A percentile compares a stretch with the other conserved stretches of the same genome.
Evolutionary conservation across 805 yeast genomes (phyloP).

Genomic region (Torulaspora indica): DNA sequence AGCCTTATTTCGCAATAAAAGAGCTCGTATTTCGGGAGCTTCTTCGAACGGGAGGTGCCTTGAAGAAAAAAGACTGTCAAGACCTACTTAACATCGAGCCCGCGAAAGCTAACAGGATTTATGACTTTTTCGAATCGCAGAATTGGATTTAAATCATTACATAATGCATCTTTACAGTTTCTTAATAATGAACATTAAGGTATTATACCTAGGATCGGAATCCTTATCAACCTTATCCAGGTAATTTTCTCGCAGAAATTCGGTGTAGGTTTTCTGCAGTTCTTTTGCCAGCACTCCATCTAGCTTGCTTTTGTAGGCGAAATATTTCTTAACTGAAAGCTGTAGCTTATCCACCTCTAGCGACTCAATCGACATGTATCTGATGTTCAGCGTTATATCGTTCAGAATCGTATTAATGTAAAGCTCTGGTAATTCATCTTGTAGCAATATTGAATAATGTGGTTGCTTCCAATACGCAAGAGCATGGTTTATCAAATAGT

Average conservation of each 20-base stretch:
- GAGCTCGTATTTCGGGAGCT: conserved; percentile 85
- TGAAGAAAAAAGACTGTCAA: conserved; percentile 81
- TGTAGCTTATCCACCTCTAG: conserved; percentile 54
- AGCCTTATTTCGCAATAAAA: conserved; percentile 89
- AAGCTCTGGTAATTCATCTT: conserved; percentile 29
- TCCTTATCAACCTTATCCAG: conserved; percentile 27
- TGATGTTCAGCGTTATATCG: conserved; percentile 64
- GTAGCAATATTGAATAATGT: conserved; percentile 35
- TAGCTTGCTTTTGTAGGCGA: conserved; percentile 52
- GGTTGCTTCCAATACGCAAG: conserved; percentile 47
- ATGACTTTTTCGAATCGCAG: conserved; percentile 89
- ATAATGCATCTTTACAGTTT: conserved; percentile 23
- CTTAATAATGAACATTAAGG: conserved; percentile 33
- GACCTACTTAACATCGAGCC: conserved; percentile 82
- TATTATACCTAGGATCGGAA: conserved; percentile 30
- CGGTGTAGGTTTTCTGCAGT: conserved; percentile 37
- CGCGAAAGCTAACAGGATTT: conserved; percentile 77
- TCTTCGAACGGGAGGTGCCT: conserved; percentile 72
- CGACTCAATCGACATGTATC: conserved; percentile 43
- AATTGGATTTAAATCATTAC: conserved; percentile 58
- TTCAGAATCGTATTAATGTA: conserved; percentile 41
- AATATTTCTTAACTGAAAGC: conserved; percentile 63
- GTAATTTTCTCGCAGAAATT: conserved; percentile 34
- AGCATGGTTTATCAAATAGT: conserved; percentile 61
- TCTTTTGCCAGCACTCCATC: conserved; percentile 33